Evolutionary conservation across 768 basidiomycete species (phyloP).

Genomic region (Termitomyces sp.): DNA sequence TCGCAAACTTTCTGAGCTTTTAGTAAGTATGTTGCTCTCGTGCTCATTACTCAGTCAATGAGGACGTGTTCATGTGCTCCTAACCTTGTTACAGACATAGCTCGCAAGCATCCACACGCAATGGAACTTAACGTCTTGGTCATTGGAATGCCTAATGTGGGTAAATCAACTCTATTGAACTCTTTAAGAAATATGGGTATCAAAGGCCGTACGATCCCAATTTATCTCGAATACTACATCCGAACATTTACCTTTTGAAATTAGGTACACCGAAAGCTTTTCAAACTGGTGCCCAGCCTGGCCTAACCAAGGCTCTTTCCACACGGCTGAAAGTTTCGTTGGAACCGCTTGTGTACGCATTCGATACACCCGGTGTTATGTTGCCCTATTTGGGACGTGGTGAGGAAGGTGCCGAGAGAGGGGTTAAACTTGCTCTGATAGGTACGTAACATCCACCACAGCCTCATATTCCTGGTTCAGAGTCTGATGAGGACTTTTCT

Average conservation of each 20-base stretch:
- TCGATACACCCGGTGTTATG: constrained; percentile 97
- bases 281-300: constrained; percentile 83
- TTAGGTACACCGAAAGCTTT: constrained; percentile 84
- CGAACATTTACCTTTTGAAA: constrained; percentile 1
- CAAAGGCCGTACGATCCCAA: constrained; percentile 59
- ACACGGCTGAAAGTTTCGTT: constrained; percentile 82
- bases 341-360: constrained; percentile 84
- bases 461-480: constrained; percentile 9
- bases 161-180: constrained; percentile 93
- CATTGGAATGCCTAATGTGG: constrained; percentile 98
- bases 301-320: constrained; percentile 84
- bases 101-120: constrained; percentile 60
- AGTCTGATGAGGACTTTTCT: constrained; percentile 9
- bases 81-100: constrained; percentile 45
- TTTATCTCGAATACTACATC: constrained; percentile 2
- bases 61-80: constrained; percentile 2
- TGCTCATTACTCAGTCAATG: constrained; percentile 7
- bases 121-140: constrained; percentile 86
- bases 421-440: constrained; percentile 88
- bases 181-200: constrained; percentile 85
- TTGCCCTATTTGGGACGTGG: constrained; percentile 90
- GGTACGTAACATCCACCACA: constrained; percentile 50
- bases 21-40: constrained; percentile 61
- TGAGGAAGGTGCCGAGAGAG: constrained; percentile 80
- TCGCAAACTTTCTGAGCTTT: constrained; percentile 53